Percentiles rank a stretch among this genome's conserved stretches.
Evolutionary conservation across 106 monocot species (phyloP).

Genomic region (Posidonia australis): DNA sequence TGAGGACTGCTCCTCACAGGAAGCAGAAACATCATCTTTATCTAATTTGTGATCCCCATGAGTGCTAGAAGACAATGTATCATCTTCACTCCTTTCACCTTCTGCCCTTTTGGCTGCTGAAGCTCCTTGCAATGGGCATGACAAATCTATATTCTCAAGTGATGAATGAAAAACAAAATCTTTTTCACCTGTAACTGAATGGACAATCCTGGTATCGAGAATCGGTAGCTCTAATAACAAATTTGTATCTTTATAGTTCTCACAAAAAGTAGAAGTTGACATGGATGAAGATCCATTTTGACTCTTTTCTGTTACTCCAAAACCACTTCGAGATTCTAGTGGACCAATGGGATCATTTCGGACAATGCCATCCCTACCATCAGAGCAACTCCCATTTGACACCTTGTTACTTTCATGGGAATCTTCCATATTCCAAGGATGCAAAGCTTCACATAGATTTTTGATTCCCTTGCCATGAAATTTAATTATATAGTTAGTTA

Average conservation of each 20-base stretch:
- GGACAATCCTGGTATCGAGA: too few species aligned
- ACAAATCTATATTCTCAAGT: conserved; percentile 16
- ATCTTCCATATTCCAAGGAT: neutral
- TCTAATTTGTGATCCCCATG: neutral
- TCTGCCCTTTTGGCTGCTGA: conserved; percentile 4
- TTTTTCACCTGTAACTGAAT: too few species aligned
- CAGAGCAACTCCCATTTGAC: neutral
- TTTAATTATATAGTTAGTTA: too few species aligned
- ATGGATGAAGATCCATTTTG: neutral
- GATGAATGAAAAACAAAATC: conserved; percentile 12
- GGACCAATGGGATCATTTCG: neutral
- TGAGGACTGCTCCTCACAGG: neutral
- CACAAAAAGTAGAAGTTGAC: neutral
- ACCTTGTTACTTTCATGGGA: neutral
- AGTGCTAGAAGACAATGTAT: conserved; percentile 36
- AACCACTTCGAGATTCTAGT: neutral
- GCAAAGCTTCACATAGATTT: neutral
- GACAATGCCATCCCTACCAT: neutral
- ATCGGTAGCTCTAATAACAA: too few species aligned
- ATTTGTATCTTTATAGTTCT: neutral
- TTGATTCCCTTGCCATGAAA: neutral
- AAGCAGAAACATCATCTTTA: neutral
- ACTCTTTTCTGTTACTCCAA: neutral
- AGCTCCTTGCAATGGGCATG: neutral
- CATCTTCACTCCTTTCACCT: conserved; percentile 35